These are phyloP conservation scores for Patellifolia procumbens DNA, from an alignment of 179 eudicot genomes.

Conservation along the genomic window DNA sequence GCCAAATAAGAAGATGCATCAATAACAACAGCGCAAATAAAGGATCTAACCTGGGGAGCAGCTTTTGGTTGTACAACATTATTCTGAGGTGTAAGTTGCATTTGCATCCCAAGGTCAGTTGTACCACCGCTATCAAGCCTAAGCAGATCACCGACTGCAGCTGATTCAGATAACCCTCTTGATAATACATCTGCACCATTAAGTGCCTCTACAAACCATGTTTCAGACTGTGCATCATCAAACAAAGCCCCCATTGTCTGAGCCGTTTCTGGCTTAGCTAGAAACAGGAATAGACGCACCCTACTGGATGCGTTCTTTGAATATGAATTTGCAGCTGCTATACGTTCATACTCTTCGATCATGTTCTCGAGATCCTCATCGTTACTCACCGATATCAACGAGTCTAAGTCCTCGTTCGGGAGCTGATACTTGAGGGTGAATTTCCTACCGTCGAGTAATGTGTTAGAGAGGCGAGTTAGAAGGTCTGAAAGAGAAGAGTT, in stretches of 20 bases:
- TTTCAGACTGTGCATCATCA: slow-evolving; percentile 56
- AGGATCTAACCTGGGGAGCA: slow-evolving; percentile 17
- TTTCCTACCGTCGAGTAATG: slow-evolving; percentile 39
- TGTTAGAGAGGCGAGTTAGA: slow-evolving; percentile 38
- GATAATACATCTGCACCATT: slow-evolving; percentile 44
- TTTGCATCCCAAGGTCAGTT: slow-evolving; percentile 2
- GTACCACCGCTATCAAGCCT: slow-evolving; percentile 35
- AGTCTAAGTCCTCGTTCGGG: slow-evolving; percentile 66
- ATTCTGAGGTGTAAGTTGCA: not conserved
- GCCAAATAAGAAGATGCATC: not conserved
- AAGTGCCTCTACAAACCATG: slow-evolving; percentile 64
- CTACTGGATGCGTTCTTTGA: slow-evolving; percentile 27
- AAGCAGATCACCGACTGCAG: slow-evolving; percentile 43
- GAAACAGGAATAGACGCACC: slow-evolving; percentile 51
- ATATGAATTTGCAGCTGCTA: not conserved
- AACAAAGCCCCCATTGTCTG: slow-evolving; percentile 51
- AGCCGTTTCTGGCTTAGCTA: slow-evolving; percentile 51
- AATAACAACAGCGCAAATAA: not conserved
- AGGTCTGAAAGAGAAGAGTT: slow-evolving; percentile 41
- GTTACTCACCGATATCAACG: slow-evolving; percentile 47
- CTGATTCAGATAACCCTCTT: slow-evolving; percentile 57
- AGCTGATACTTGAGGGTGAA: slow-evolving; percentile 68
- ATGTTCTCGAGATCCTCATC: slow-evolving; percentile 65
- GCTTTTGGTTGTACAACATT: slow-evolving; percentile 3
- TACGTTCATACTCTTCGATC: slow-evolving; percentile 59